Conservation (phyloP, 2,329 filamentous ascomycete species). For the Trichoderma polysporum region DNA sequence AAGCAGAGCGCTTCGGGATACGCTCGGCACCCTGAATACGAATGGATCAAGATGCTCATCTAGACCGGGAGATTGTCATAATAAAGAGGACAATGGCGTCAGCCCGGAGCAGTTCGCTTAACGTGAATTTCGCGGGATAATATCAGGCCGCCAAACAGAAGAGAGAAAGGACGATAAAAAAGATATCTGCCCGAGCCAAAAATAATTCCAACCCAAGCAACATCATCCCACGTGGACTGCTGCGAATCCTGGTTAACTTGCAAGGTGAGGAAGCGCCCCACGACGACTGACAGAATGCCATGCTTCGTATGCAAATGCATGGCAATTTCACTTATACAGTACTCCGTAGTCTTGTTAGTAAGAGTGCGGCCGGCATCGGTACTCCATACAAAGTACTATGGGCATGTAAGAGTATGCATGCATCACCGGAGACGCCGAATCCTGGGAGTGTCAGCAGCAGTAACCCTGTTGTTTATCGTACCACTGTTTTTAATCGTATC, state of each 20-base stretch:
- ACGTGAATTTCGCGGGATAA: not conserved
- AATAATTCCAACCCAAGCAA: not conserved
- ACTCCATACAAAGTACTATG: not conserved
- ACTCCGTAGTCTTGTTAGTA: not conserved
- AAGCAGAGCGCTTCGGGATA: not conserved
- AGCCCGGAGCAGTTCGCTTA: not conserved
- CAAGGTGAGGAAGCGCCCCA: not conserved
- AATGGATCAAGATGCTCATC: too few relatives aligned
- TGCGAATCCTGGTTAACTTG: not conserved
- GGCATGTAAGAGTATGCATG: constrained; percentile 1
- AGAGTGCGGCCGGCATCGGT: not conserved
- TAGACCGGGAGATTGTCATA: not conserved
- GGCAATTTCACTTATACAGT: not conserved
- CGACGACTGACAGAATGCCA: not conserved
- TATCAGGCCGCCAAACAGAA: not conserved
- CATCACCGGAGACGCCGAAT: constrained; percentile 7
- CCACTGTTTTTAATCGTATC: not conserved
- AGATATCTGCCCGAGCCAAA: not conserved
- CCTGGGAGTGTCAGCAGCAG: constrained; percentile 9
- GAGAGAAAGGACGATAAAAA: not conserved
- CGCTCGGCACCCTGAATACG: too few relatives aligned
- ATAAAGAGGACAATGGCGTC: not conserved
- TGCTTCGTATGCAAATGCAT: not conserved
- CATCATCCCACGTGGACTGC: constrained; percentile 15
- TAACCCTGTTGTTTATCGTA: too few relatives aligned